phyloP scores from a whole-genome alignment of 495 filamentous ascomycete genomes.

The Aspergillus asperescens region DNA sequence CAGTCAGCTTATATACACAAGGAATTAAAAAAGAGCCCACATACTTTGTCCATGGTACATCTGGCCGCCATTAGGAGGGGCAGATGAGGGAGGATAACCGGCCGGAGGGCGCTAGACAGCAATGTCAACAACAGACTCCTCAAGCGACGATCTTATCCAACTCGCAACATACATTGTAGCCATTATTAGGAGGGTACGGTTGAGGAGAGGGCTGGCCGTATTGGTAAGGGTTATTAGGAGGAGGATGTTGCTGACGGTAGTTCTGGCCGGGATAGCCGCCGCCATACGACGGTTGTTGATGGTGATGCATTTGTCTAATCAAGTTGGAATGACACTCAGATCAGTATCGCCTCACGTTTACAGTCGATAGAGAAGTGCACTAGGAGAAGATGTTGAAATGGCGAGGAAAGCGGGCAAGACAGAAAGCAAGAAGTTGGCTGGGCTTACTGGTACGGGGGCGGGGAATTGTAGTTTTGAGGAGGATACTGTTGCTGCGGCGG shows the following conservation, averaged over 20 bases:
- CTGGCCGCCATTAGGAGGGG: constrained; percentile 32
- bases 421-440: constrained; percentile 7
- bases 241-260: constrained; percentile 37
- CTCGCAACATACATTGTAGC: constrained; percentile 34
- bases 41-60: constrained; percentile 32
- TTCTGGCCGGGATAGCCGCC: constrained; percentile 46
- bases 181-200: constrained; percentile 37
- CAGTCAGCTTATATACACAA: not conserved
- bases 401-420: not conserved
- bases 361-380: not conserved
- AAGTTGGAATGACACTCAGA: not conserved
- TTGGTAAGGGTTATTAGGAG: constrained; percentile 40
- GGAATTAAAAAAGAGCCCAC: not conserved
- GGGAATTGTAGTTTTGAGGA: constrained; percentile 32
- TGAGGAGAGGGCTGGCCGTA: constrained; percentile 42
- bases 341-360: not conserved
- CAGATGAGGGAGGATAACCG: constrained; percentile 32
- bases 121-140: constrained; percentile 13
- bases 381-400: constrained; percentile 6
- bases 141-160: not conserved
- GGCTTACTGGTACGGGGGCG: constrained; percentile 31
- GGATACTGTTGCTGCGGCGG: constrained; percentile 36
- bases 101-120: constrained; percentile 18
- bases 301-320: constrained; percentile 17
- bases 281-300: constrained; percentile 33